A percentile compares a stretch with the other conserved stretches of the same genome.
Evolutionary conservation across 441 rosid genomes (phyloP).

Genomic region (Macaranga tanarius): DNA sequence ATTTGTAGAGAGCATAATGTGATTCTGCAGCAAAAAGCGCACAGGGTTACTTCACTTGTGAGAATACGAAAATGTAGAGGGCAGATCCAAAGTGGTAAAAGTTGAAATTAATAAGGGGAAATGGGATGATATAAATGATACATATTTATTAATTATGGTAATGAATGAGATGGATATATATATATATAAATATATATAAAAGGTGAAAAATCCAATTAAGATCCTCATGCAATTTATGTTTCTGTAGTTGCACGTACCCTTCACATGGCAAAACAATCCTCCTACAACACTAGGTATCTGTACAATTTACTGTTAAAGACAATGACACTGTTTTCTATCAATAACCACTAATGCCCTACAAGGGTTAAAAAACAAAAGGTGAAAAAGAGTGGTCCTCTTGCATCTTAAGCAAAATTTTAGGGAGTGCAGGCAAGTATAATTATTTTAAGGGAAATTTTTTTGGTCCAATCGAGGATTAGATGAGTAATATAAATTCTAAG

Average conservation of each 20-base stretch:
- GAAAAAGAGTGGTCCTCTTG: no score
- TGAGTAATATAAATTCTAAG: no score
- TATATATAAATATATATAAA: not conserved
- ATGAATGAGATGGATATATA: not conserved
- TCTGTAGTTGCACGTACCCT: slow-evolving; percentile 27
- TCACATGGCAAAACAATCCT: slow-evolving; percentile 42
- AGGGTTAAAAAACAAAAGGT: not conserved
- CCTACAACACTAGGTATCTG: slow-evolving; percentile 29
- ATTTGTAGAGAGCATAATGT: not conserved
- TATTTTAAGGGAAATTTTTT: no score
- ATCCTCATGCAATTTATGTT: slow-evolving; percentile 26
- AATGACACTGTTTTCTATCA: slow-evolving; percentile 11
- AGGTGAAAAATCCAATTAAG: slow-evolving; percentile 19
- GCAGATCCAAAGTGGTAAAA: no score
- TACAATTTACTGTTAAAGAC: slow-evolving; percentile 25
- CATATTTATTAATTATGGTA: not conserved
- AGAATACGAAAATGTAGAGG: no score
- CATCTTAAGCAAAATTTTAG: no score
- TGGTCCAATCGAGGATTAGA: no score
- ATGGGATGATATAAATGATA: not conserved
- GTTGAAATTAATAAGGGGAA: not conserved
- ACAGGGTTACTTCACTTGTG: no score
- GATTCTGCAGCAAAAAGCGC: not conserved
- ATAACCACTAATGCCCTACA: no score
- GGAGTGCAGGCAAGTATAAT: no score